Percentiles rank a stretch among this genome's conserved stretches.
These are phyloP conservation scores for Globisporangium megalacanthum DNA, from an alignment of 352 stramenopile genomes.

Conservation along the genomic window DNA sequence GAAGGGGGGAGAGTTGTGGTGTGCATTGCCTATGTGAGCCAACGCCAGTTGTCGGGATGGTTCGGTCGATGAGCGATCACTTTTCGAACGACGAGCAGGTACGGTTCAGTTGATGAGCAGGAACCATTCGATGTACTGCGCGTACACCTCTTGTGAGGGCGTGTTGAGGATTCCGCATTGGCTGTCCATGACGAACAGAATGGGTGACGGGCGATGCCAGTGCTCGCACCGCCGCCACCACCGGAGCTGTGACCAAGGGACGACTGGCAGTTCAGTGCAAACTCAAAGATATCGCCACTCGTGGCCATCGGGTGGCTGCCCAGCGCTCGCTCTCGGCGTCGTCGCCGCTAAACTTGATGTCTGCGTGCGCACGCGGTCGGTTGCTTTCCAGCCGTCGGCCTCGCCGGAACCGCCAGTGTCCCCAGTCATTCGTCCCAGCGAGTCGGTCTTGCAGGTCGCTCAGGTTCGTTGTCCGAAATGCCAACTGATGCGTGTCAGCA, in stretches of 20 bases:
- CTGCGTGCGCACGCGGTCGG: constrained; percentile 58
- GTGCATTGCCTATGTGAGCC: too few relatives aligned
- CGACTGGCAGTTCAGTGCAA: constrained; percentile 82
- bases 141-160: too few relatives aligned
- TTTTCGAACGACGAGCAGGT: too few relatives aligned
- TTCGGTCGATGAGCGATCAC: too few relatives aligned
- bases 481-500: too few relatives aligned
- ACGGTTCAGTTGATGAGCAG: too few relatives aligned
- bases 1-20: too few relatives aligned
- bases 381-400: constrained; percentile 46
- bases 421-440: constrained; percentile 23
- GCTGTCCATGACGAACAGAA: too few relatives aligned
- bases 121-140: too few relatives aligned
- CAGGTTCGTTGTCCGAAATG: constrained; percentile 81
- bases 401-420: constrained; percentile 16
- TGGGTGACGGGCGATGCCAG: constrained; percentile 53
- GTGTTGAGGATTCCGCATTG: too few relatives aligned
- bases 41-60: too few relatives aligned
- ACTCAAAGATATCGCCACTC: constrained; percentile 65
- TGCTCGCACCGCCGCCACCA: constrained; percentile 1
- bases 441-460: constrained; percentile 65
- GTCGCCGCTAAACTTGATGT: constrained; percentile 74
- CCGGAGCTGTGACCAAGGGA: constrained; percentile 26
- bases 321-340: constrained; percentile 32
- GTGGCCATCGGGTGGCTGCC: constrained; percentile 3